Evolutionary conservation across 768 basidiomycete species (phyloP), one percentile per base, ranked within the genome.

Genomic region (Sutorius australiensis): DNA sequence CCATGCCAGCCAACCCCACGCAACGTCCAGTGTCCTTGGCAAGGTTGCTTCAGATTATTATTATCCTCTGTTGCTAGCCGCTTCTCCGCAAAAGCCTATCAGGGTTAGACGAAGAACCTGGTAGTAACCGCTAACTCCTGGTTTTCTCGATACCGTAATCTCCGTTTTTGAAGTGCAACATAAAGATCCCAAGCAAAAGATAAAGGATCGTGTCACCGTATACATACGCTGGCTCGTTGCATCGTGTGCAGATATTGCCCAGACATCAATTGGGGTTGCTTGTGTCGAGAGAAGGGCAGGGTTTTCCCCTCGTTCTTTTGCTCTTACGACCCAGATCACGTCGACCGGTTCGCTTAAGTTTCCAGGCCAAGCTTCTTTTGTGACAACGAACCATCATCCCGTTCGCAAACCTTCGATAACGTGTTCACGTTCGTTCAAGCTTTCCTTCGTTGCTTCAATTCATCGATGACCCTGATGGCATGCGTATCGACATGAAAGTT

Each of bases 51-150:
- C 50, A 19, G 32, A 50, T 54, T 61, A 57, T 50, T 58, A 66
- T 67, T 50, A 61, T 57, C 44, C 48, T 50, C 46, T 33, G 30
- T 47, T 42, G 49, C 58, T 57, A 56, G 38, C 50, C 50, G 51
- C 31, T 55, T 60, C 60, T 66, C 68, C 68, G 68, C 53, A 60
- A 69, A 69, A 60, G 68, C 68, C 68, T 69, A 69, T 69, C 68
- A 68, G 46, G 54, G 58, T 56, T 50, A 63, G 63, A 52, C 55
- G 57, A 57, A 61, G 57, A 57, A 56, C 45, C 48, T 14, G 34
- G 30, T 34, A 33, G 42, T 53, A 28, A 55, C 60, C 65, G 69
- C 55, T 66, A 67, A 66, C 61, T 53, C 67, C 65, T 59, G 56
- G 46, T 39, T 55, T 52, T 49, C 54, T 56, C 28, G 64, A 57